Conservation (phyloP, 306 rosid genomes). For the barrel medic (Medicago truncatula) region DNA sequence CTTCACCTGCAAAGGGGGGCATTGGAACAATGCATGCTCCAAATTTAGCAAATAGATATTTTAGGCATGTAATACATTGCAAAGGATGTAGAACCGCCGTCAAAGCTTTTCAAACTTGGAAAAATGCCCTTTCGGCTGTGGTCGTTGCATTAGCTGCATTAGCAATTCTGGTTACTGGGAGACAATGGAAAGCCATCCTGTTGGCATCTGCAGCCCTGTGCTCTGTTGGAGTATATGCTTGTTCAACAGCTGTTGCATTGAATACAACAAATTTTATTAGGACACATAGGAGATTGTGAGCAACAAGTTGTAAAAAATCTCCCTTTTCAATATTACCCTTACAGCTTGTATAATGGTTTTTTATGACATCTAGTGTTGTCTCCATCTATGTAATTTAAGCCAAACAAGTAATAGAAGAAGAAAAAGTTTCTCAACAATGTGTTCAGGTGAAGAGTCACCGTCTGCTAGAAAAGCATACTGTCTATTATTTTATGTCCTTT, state of each 20-base stretch:
- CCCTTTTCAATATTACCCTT: conserved; percentile 5
- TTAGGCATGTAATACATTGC: conserved; percentile 90
- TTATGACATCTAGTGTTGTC: conserved; percentile 2
- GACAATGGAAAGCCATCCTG: conserved; percentile 82
- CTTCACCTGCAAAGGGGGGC: conserved; percentile 86
- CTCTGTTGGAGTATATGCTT: conserved; percentile 71
- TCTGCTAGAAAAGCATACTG: not conserved
- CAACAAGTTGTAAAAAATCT: conserved; percentile 22
- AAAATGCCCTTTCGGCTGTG: conserved; percentile 64
- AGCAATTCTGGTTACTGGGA: conserved; percentile 71
- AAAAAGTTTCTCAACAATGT: not conserved
- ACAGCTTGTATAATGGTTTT: not conserved
- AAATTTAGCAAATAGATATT: conserved; percentile 80
- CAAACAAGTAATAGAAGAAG: not conserved
- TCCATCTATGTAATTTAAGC: not conserved
- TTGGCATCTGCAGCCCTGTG: conserved; percentile 63
- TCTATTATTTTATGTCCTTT: not conserved
- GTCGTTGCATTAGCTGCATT: conserved; percentile 53
- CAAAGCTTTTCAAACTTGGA: conserved; percentile 82
- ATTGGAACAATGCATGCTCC: conserved; percentile 83
- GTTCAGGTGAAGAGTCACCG: not conserved
- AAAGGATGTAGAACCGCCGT: conserved; percentile 68
- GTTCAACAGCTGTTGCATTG: conserved; percentile 69
- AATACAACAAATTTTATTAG: conserved; percentile 91
- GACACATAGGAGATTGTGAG: conserved; percentile 84